Evolutionary conservation across 495 filamentous ascomycete species (phyloP).

Genomic region (Symbiotaphrina buchneri): DNA sequence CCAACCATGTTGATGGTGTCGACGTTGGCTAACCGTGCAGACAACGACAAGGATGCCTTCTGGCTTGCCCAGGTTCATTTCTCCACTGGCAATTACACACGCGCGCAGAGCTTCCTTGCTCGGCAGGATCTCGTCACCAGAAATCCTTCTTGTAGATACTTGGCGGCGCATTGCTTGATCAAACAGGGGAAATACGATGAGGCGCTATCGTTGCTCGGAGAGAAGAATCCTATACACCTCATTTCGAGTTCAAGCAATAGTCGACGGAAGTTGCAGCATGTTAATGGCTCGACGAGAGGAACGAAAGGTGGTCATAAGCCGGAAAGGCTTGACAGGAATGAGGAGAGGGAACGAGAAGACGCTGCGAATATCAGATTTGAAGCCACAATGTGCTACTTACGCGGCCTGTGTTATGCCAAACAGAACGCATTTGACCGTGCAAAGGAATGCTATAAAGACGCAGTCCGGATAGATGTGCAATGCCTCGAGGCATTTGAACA

Average conservation of each 20-base stretch:
- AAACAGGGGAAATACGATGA: slow-evolving; percentile 78
- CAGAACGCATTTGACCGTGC: slow-evolving; percentile 95
- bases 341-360: slow-evolving; percentile 45
- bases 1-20: slow-evolving; percentile 1
- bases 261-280: slow-evolving; percentile 30
- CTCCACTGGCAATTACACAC: slow-evolving; percentile 75
- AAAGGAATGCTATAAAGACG: slow-evolving; percentile 95
- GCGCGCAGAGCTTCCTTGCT: slow-evolving; percentile 66
- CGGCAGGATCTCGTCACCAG: slow-evolving; percentile 62
- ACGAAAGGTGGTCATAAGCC: slow-evolving; percentile 16
- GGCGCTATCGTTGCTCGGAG: slow-evolving; percentile 69
- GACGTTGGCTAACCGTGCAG: slow-evolving; percentile 27
- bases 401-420: slow-evolving; percentile 87
- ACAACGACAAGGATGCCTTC: slow-evolving; percentile 75
- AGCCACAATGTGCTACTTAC: slow-evolving; percentile 90
- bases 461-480: slow-evolving; percentile 88
- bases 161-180: slow-evolving; percentile 82
- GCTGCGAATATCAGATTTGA: slow-evolving; percentile 61
- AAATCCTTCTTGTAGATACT: slow-evolving; percentile 71
- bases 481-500: slow-evolving; percentile 97
- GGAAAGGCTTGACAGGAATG: slow-evolving; percentile 32
- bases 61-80: slow-evolving; percentile 93
- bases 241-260: slow-evolving; percentile 40
- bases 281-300: slow-evolving; percentile 10
- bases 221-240: slow-evolving; percentile 77